Evolutionary conservation across 352 stramenopile genomes (phyloP), one percentile per base, ranked within the genome.

Genomic region (Phytophthora cryptogea): DNA sequence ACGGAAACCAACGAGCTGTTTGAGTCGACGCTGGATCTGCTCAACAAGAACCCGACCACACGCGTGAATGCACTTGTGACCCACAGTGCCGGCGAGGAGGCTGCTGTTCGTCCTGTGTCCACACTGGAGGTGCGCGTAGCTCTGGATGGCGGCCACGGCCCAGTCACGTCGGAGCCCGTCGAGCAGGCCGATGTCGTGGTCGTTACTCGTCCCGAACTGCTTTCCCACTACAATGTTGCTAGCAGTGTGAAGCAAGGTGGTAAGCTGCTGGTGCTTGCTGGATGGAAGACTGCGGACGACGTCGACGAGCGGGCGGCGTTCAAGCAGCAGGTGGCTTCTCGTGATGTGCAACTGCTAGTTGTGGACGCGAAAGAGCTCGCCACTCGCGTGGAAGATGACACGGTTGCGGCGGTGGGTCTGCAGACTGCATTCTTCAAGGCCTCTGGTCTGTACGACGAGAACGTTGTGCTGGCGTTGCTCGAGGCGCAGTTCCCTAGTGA

Each of bases 401-500:
- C 33, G 11, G 68, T 90, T 20, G 80, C 78, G 32, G 64, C 65
- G 13, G 66, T 87, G 8, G 80, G 59, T 30, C 52, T 76, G 2
- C 74, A 84, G 48, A 69, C 83, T 20, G 80, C 80, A 8, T 90
- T 90, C 70, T 72, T 88, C 43, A 86, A 86, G 57, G 78, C 78
- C 1, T 73, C 74, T 1, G 68, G 52, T 2, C 51, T 90, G 43
- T 86, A 82, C 47, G 75, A 84, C 56, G 78, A 90, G 50, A 68
- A 46, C 17, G 76, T 88, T 28, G 78, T 84, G 61, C 61, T 85
- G 6, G 80, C 78, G 37, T 57, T 90, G 54, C 61, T 90, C n/a
- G 53, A 75, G 16, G 55, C 58, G 20, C 67, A 74, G 45, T 80
- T 90, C 50, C 43, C 59, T 0, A 23, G 20, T 2, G 68, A 74